A percentile compares a stretch with the other conserved stretches of the same genome.
Evolutionary conservation across 164 flowering plant genomes (phyloP).

Genomic region (Protea cynaroides): DNA sequence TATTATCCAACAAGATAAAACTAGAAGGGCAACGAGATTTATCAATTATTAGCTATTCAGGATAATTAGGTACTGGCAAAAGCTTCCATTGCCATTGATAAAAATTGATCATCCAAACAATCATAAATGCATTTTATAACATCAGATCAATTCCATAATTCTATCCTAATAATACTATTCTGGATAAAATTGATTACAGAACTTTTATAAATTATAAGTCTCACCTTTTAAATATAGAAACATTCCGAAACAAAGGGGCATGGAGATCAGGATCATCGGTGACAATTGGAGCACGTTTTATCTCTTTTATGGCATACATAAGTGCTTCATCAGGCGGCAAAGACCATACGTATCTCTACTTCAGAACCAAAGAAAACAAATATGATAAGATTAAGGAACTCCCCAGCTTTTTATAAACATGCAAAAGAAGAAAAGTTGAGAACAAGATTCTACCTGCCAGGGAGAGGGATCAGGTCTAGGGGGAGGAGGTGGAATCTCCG

Average conservation of each 20-base stretch:
- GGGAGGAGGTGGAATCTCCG: conserved; percentile 22
- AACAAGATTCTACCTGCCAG: conserved; percentile 33
- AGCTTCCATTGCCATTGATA: neutral
- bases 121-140: neutral
- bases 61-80: neutral
- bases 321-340: conserved; percentile 65
- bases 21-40: neutral
- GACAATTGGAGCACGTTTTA: conserved; percentile 40
- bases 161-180: neutral
- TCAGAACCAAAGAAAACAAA: neutral
- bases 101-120: neutral
- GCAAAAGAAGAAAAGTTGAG: neutral
- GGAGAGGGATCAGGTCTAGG: conserved; percentile 19
- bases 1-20: neutral
- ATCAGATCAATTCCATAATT: neutral
- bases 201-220: neutral
- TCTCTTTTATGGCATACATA: conserved; percentile 57
- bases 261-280: conserved; percentile 56
- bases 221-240: conserved; percentile 71
- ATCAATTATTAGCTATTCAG: neutral
- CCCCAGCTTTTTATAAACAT: neutral
- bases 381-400: neutral
- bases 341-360: conserved; percentile 46
- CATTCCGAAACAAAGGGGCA: conserved; percentile 61
- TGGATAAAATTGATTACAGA: neutral